Conservation (phyloP, 2,329 filamentous ascomycete species). For the Macroventuria anomochaeta region DNA sequence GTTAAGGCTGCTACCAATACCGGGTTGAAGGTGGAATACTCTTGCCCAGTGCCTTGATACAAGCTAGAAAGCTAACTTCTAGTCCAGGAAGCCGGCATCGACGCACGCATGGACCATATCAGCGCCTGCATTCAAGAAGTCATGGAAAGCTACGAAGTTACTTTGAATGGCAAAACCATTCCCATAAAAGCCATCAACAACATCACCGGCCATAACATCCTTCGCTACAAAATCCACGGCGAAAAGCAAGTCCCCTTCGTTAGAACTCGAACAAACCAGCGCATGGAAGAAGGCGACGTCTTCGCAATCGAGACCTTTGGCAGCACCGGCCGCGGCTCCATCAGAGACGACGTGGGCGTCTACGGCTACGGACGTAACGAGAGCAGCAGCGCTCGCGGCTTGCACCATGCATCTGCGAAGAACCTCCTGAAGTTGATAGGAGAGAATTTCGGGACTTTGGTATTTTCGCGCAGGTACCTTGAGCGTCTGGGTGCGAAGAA, state of each 20-base stretch:
- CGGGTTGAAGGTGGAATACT: conserved; percentile 69
- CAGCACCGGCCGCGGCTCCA: conserved; percentile 85
- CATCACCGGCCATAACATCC: conserved; percentile 89
- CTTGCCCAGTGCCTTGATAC: too few species aligned
- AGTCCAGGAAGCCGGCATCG: conserved; percentile 83
- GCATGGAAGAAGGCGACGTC: conserved; percentile 96
- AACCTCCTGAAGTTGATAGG: conserved; percentile 84
- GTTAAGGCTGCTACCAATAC: conserved; percentile 73
- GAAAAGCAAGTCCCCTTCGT: conserved; percentile 92
- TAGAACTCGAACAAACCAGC: conserved; percentile 81
- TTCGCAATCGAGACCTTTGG: conserved; percentile 97
- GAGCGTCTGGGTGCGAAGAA: conserved; percentile 89
- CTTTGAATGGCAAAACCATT: conserved; percentile 76
- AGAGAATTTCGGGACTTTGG: conserved; percentile 92
- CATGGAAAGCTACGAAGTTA: conserved; percentile 91
- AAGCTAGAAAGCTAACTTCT: too few species aligned
- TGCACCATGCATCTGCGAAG: conserved; percentile 81
- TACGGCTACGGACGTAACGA: conserved; percentile 71
- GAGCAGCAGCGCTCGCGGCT: conserved; percentile 72
- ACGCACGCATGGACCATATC: conserved; percentile 84
- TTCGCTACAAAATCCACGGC: conserved; percentile 88
- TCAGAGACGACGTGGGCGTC: conserved; percentile 74
- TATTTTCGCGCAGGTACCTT: conserved; percentile 86
- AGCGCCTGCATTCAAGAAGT: conserved; percentile 84
- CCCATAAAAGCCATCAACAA: conserved; percentile 85